phyloP scores from a whole-genome alignment of 306 rosid genomes.

The Sechiopsis laciniata region DNA sequence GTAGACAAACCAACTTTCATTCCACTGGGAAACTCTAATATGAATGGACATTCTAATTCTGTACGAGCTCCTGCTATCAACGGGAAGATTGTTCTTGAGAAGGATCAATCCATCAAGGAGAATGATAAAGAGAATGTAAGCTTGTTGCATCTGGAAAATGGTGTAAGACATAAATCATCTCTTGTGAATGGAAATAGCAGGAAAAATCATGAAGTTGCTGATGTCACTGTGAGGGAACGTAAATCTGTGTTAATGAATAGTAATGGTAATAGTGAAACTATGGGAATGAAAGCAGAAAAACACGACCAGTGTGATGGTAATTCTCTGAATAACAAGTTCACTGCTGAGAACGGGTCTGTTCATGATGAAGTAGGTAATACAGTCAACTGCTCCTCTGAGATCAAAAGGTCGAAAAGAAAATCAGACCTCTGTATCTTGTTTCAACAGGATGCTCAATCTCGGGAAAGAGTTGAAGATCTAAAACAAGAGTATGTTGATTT shows the following conservation, averaged over 20 bases:
- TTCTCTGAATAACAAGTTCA: slow-evolving; percentile 32
- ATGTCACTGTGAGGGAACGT: slow-evolving; percentile 27
- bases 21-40: slow-evolving; percentile 46
- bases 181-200: slow-evolving; percentile 38
- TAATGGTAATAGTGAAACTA: slow-evolving; percentile 28
- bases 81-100: slow-evolving; percentile 45
- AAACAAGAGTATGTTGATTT: slow-evolving; percentile 53
- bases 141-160: slow-evolving; percentile 40
- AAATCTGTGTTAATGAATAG: slow-evolving; percentile 34
- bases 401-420: slow-evolving; percentile 58
- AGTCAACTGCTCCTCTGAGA: slow-evolving; percentile 24
- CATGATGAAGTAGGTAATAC: slow-evolving; percentile 39
- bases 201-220: slow-evolving; percentile 31
- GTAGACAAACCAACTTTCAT: slow-evolving; percentile 44
- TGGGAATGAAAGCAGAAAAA: slow-evolving; percentile 35
- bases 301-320: slow-evolving; percentile 30
- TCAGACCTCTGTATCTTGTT: slow-evolving; percentile 44
- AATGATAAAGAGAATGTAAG: slow-evolving; percentile 61
- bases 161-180: slow-evolving; percentile 38
- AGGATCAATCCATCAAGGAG: slow-evolving; percentile 34
- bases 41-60: slow-evolving; percentile 48
- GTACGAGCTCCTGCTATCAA: slow-evolving; percentile 43
- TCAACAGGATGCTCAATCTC: slow-evolving; percentile 56
- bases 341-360: slow-evolving; percentile 28
- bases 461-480: slow-evolving; percentile 50